Base-by-base conservation (phyloP, 2,329 filamentous ascomycete species). In the Venturia asperata region DNA sequence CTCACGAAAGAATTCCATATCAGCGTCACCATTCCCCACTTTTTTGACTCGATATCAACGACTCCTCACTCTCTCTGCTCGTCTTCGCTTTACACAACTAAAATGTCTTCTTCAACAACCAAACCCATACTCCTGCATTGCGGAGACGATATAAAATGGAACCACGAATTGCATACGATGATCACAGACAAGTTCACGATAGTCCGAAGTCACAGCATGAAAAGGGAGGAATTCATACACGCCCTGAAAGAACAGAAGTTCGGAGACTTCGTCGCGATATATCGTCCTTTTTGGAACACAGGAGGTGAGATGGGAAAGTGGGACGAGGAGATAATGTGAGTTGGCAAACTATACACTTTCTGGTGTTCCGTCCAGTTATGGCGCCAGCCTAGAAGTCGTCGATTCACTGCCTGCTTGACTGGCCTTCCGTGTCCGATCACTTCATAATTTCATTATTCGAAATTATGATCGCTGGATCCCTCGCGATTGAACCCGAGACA, bases 251-350 rank as follows among this genome's bases (percentile, higher is more conserved):
- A 73, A 47, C 74, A 71, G 64, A 71, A 67, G 64, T 80, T 77
- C 71, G 78, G 78, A 2, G 72, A 79, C 64, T 80, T 80, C 58
- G 74, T 76, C 15, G 78, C 72, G 61, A 81, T 78, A 60, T 84
- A 85, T 68, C 77, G 84, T 2, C 85, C 85, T 0, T 86, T 85
- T 72, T 87, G 84, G 83, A 82, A 83, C 66, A 86, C 84, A 0
- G 85, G 85, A 0, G 83, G 83, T 4, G 85, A 87, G 69, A 87
- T 87, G 84, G 84, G 83, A 0, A 80, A 81, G 27, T 87, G 84
- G 84, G 82, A 88, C 69, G 69, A 73, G 13, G 85, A 87, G 67
- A 70, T 87, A 24, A 82, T 87, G 66, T 69, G 63, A 10, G 56
- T 27, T 6, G 30, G 30, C 6, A 34, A 34, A 34, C 30, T 3